A percentile compares a stretch with the other conserved stretches of the same genome.
phyloP scores from a whole-genome alignment of 2,329 filamentous ascomycete genomes.

The Ceratocystis ficicola region DNA sequence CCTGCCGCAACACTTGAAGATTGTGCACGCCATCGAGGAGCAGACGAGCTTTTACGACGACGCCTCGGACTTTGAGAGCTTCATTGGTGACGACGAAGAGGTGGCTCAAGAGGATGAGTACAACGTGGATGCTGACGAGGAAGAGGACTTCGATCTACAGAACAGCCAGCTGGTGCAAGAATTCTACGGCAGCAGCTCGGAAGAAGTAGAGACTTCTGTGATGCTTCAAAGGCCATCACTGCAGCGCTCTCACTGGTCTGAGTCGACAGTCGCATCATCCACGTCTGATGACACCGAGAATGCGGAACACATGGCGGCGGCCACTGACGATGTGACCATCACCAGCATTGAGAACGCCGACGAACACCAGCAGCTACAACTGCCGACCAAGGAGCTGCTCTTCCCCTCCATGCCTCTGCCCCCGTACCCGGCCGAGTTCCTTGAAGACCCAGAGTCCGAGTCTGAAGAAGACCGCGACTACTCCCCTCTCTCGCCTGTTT shows the following conservation, averaged over 20 bases:
- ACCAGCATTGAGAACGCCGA: slow-evolving; percentile 19
- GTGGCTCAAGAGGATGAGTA: neutral
- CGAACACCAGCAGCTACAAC: slow-evolving; percentile 17
- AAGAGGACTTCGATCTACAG: slow-evolving; percentile 16
- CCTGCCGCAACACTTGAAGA: slow-evolving; percentile 17
- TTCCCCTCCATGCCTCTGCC: slow-evolving; percentile 12
- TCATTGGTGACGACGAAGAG: slow-evolving; percentile 8
- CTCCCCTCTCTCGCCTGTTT: slow-evolving; percentile 17
- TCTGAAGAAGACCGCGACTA: slow-evolving; percentile 18
- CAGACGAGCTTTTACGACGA: slow-evolving; percentile 10
- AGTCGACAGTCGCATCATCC: slow-evolving; percentile 23
- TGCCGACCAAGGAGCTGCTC: slow-evolving; percentile 13
- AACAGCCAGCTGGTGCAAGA: slow-evolving; percentile 17
- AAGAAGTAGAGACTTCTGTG: neutral
- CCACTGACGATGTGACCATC: slow-evolving; percentile 17
- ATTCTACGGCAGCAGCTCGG: slow-evolving; percentile 12
- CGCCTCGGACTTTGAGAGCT: slow-evolving; percentile 12
- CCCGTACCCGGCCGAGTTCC: slow-evolving; percentile 11
- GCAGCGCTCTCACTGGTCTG: slow-evolving; percentile 25
- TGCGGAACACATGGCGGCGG: slow-evolving; percentile 19
- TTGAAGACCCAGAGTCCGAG: slow-evolving; percentile 20
- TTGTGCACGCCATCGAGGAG: slow-evolving; percentile 22
- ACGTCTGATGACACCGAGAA: slow-evolving; percentile 17
- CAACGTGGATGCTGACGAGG: neutral
- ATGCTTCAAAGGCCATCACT: slow-evolving; percentile 10